phyloP scores from a whole-genome alignment of 768 basidiomycete species.

The Mrakia blollopis region DNA sequence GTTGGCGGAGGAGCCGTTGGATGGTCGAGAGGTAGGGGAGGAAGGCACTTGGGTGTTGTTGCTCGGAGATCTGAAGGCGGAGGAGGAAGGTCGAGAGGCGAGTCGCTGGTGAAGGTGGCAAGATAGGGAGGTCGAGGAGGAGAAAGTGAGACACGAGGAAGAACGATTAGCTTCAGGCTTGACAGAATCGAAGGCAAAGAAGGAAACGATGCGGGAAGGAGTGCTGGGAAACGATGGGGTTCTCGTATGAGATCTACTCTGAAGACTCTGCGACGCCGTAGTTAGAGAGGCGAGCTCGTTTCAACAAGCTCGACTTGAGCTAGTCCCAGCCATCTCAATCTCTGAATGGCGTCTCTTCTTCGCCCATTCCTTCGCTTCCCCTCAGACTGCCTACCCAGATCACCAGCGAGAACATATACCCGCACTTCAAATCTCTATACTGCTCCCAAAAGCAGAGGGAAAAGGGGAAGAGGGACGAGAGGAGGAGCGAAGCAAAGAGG shows the following conservation, averaged over 20 bases:
- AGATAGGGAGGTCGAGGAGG: not conserved
- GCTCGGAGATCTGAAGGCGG: not conserved
- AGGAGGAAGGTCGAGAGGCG: constrained; percentile 14
- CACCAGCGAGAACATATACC: not conserved
- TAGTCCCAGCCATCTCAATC: no score
- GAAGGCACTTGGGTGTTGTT: not conserved
- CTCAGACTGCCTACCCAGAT: not conserved
- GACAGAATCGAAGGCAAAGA: constrained; percentile 4
- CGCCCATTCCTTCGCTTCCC: not conserved
- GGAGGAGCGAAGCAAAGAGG: not conserved
- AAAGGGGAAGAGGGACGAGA: not conserved
- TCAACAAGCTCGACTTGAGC: no score
- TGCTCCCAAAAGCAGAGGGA: not conserved
- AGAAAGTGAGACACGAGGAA: not conserved
- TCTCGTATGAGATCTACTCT: no score
- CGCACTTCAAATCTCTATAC: not conserved
- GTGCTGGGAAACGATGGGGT: not conserved
- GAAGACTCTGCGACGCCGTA: no score
- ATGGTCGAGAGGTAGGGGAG: not conserved
- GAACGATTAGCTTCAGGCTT: constrained; percentile 2
- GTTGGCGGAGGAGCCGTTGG: not conserved
- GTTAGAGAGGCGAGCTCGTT: no score
- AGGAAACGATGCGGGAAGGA: not conserved
- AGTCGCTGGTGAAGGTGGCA: not conserved
- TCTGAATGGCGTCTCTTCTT: no score